These are phyloP conservation scores for Colletotrichum costaricense DNA, from an alignment of 2,329 filamentous ascomycete genomes.

Conservation along the genomic window DNA sequence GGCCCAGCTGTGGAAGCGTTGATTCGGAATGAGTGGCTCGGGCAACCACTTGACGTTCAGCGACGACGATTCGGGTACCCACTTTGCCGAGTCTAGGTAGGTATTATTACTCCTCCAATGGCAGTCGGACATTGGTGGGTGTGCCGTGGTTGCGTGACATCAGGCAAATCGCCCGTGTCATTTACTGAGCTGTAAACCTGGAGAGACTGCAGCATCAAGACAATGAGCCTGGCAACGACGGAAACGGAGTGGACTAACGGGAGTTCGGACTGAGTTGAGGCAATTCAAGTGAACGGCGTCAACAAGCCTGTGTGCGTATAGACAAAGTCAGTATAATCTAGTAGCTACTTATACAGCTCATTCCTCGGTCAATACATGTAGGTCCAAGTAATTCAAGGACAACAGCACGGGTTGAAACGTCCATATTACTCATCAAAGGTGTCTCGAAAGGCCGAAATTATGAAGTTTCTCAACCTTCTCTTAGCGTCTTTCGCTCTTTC, in stretches of 20 bases:
- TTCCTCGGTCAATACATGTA: not conserved
- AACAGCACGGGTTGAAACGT: too few species aligned
- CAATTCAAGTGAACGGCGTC: too few species aligned
- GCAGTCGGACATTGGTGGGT: not conserved
- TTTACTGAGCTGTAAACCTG: not conserved
- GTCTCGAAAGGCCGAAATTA: not conserved
- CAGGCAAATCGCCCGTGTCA: not conserved
- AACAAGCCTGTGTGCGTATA: too few species aligned
- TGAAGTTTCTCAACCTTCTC: not conserved
- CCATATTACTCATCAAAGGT: not conserved
- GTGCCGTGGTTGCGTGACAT: constrained; percentile 3
- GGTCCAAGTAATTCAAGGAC: fast-evolving
- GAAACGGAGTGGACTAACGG: not conserved
- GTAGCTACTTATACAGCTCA: not conserved
- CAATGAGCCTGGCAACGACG: not conserved
- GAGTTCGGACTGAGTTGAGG: too few species aligned
- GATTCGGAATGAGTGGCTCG: not conserved
- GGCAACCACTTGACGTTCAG: not conserved
- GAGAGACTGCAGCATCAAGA: too few species aligned
- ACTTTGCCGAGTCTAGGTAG: not conserved
- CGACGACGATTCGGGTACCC: not conserved
- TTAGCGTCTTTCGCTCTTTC: not conserved
- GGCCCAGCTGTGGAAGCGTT: not conserved
- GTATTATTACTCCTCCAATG: constrained; percentile 10
- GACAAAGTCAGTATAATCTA: too few species aligned